These are phyloP conservation scores for Fusarium sp. DNA, from an alignment of 2,329 filamentous ascomycete genomes.

Conservation along the genomic window DNA sequence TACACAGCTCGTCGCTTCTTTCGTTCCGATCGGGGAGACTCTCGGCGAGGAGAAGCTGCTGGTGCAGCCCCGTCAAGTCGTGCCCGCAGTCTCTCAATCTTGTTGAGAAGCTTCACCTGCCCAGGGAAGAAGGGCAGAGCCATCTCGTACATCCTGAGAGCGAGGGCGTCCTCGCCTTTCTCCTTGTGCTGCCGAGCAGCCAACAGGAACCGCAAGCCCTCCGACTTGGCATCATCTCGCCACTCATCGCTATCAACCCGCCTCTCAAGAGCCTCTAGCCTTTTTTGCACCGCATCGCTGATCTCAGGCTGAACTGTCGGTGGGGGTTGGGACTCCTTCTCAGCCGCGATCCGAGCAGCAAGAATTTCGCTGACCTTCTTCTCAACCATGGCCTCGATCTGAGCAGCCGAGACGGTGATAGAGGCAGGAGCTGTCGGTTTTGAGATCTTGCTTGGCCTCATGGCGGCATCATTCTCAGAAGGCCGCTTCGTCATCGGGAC, in stretches of 20 bases:
- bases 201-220: conserved; percentile 86
- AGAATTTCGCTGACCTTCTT: conserved; percentile 91
- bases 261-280: conserved; percentile 84
- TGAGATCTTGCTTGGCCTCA: conserved; percentile 59
- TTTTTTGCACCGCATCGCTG: conserved; percentile 79
- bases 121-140: conserved; percentile 86
- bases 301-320: conserved; percentile 59
- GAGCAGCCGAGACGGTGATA: conserved; percentile 70
- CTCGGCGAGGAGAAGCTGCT: conserved; percentile 25
- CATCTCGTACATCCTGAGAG: conserved; percentile 85
- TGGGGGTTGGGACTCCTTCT: conserved; percentile 49
- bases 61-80: conserved; percentile 54
- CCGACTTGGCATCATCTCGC: conserved; percentile 75
- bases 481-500: conserved; percentile 53
- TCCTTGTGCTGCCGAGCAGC: conserved; percentile 93
- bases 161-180: conserved; percentile 78
- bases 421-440: conserved; percentile 42
- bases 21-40: conserved; percentile 41
- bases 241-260: conserved; percentile 75
- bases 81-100: conserved; percentile 70
- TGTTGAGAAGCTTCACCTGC: conserved; percentile 78
- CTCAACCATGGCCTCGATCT: conserved; percentile 91
- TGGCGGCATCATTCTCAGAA: conserved; percentile 51
- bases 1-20: conserved; percentile 46
- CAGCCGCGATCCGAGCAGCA: conserved; percentile 70